phyloP scores from a whole-genome alignment of 2,329 filamentous ascomycete genomes.

The Hymenoscyphus linearis region DNA sequence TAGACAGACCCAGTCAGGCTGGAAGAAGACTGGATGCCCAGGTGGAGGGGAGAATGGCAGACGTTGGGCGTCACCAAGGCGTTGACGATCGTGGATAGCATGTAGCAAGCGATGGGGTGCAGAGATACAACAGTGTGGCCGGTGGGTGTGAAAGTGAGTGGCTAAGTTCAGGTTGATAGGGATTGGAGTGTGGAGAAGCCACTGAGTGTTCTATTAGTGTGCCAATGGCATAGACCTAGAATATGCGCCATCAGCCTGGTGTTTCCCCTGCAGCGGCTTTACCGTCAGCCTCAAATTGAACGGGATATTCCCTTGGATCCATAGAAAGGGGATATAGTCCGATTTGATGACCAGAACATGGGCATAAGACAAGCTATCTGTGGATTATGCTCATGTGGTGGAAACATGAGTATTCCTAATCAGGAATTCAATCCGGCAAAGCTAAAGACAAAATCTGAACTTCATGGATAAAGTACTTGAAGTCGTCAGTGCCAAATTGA shows the following conservation, averaged over 20 bases:
- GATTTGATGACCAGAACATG: neutral
- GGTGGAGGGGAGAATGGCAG: neutral
- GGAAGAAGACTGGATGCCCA: neutral
- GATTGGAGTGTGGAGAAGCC: neutral
- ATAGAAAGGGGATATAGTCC: neutral
- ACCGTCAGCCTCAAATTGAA: constrained; percentile 1
- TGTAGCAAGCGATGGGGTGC: neutral
- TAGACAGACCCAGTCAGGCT: neutral
- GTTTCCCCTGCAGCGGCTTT: neutral
- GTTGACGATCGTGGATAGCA: neutral
- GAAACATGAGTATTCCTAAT: neutral
- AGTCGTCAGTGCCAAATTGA: neutral
- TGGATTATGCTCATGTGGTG: neutral
- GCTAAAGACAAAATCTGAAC: neutral
- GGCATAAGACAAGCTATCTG: neutral
- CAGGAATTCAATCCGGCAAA: neutral
- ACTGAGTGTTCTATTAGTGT: neutral
- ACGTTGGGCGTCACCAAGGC: neutral
- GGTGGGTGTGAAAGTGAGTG: neutral
- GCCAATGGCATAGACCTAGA: neutral
- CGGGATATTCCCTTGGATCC: neutral
- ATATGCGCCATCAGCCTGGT: neutral
- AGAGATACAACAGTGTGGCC: neutral
- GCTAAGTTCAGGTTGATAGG: neutral
- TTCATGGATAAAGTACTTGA: neutral